phyloP scores from a whole-genome alignment of 805 yeast genomes.

The Isabelozyma rhagii region DNA sequence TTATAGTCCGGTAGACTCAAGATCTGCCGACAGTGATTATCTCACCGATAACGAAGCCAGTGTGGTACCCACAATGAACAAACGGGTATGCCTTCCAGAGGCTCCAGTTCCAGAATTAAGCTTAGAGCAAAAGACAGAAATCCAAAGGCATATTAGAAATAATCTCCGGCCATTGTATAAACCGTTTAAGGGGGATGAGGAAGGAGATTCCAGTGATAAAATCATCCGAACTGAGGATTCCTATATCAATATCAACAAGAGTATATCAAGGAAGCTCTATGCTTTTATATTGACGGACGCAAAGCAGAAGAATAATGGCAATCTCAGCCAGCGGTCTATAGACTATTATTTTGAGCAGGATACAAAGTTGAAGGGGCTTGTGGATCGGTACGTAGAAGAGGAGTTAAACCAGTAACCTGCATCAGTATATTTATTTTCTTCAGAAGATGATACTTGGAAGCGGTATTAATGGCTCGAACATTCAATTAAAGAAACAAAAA shows the following conservation, averaged over 20 bases:
- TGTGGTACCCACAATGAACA: background rate
- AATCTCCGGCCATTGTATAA: conserved; percentile 49
- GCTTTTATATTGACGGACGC: conserved; percentile 18
- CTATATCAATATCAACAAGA: conserved; percentile 61
- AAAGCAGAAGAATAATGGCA: background rate
- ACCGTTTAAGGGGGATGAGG: conserved; percentile 13
- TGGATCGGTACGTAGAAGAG: conserved; percentile 19
- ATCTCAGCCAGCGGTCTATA: conserved; percentile 4
- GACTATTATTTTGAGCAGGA: conserved; percentile 16
- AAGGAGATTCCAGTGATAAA: conserved; percentile 24
- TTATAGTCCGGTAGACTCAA: background rate
- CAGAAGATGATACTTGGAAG: too few species aligned
- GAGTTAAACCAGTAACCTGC: conserved; percentile 10
- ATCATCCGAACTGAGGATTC: conserved; percentile 27
- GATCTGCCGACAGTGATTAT: background rate
- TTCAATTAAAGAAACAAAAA: too few species aligned
- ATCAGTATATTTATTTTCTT: background rate
- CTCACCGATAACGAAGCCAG: conserved; percentile 1
- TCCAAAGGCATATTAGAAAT: conserved; percentile 57
- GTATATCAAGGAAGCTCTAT: conserved; percentile 60
- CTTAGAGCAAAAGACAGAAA: conserved; percentile 47
- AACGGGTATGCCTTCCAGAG: background rate
- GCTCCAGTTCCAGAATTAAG: conserved; percentile 15
- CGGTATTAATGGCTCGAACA: too few species aligned
- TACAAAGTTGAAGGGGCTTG: conserved; percentile 15